Percentiles rank a stretch among this genome's conserved stretches.
Conservation (phyloP, 2,329 filamentous ascomycete species). For the Ramularia collo-cygni region DNA sequence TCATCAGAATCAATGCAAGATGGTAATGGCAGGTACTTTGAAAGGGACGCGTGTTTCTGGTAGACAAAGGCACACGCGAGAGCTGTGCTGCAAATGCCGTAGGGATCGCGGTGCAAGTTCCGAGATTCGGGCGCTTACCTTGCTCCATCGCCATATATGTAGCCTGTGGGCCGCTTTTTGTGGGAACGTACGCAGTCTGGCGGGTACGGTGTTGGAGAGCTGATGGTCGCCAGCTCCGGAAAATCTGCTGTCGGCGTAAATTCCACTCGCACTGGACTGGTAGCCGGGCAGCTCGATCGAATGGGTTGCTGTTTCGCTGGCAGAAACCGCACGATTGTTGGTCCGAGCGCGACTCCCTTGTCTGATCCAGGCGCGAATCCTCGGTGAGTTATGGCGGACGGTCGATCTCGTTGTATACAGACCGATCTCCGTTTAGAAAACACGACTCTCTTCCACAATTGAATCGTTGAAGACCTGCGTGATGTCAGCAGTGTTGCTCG, state of each 20-base stretch:
- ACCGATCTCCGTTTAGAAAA: slow-evolving; percentile 17
- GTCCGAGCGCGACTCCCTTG: slow-evolving; percentile 12
- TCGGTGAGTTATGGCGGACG: slow-evolving; percentile 9
- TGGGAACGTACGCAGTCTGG: background rate
- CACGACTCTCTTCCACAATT: slow-evolving; percentile 20
- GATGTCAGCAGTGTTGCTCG: slow-evolving; percentile 8
- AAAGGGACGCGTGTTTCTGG: background rate
- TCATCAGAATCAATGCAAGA: slow-evolving; percentile 10
- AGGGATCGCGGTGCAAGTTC: slow-evolving; percentile 19
- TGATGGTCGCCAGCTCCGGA: too few species aligned
- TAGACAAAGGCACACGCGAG: slow-evolving; percentile 4
- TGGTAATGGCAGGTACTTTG: slow-evolving; percentile 3
- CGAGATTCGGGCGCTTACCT: slow-evolving; percentile 24
- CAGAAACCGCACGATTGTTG: slow-evolving; percentile 4
- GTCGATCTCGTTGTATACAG: slow-evolving; percentile 11
- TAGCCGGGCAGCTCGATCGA: background rate
- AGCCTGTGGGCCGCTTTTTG: slow-evolving; percentile 1
- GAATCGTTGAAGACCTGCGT: slow-evolving; percentile 6
- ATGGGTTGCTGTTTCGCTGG: slow-evolving; percentile 4
- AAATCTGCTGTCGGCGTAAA: too few species aligned
- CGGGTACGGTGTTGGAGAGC: background rate
- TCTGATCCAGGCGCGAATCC: slow-evolving; percentile 14
- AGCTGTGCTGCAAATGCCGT: slow-evolving; percentile 7
- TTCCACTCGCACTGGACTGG: background rate
- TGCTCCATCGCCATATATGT: slow-evolving; percentile 27